A percentile compares a stretch with the other conserved stretches of the same genome.
Evolutionary conservation across 257 asterid genomes (phyloP).

Genomic region (Scutellaria galericulata): DNA sequence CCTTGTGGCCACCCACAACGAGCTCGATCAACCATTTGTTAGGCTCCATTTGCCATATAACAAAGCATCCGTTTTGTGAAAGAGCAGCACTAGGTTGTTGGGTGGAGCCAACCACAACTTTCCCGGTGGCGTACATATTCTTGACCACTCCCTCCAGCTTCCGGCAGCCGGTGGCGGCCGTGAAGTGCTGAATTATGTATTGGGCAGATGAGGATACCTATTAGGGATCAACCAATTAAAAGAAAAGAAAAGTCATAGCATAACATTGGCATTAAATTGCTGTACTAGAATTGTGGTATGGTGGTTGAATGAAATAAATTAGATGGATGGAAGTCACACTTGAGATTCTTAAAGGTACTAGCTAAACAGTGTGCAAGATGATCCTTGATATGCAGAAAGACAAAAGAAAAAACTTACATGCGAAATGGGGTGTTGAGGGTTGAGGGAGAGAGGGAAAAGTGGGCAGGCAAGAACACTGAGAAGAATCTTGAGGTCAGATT

Average conservation of each 20-base stretch:
- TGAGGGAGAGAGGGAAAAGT: conserved; percentile 64
- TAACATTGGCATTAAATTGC: conserved; percentile 25
- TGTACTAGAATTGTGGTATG: conserved; percentile 12
- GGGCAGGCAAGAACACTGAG: conserved; percentile 83
- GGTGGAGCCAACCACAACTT: conserved; percentile 49
- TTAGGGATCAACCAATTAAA: neutral
- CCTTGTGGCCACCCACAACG: conserved; percentile 71
- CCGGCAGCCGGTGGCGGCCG: conserved; percentile 82
- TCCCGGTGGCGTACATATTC: conserved; percentile 77
- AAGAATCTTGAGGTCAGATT: conserved; percentile 71
- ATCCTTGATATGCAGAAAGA: conserved; percentile 10
- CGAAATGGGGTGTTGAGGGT: conserved; percentile 46
- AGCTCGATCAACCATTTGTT: conserved; percentile 80
- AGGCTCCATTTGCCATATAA: conserved; percentile 90
- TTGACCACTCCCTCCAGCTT: conserved; percentile 61
- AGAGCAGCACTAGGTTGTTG: conserved; percentile 30
- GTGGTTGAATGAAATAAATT: conserved; percentile 38
- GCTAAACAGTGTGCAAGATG: too few species aligned
- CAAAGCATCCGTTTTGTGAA: conserved; percentile 76
- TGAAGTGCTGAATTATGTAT: conserved; percentile 82
- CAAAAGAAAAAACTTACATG: conserved; percentile 48
- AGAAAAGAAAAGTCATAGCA: too few species aligned
- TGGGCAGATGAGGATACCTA: conserved; percentile 81
- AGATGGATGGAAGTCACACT: neutral
- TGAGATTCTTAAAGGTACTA: too few species aligned